Evolutionary conservation across 2,329 filamentous ascomycete species (phyloP).

Genomic region (Xylaria sp.): DNA sequence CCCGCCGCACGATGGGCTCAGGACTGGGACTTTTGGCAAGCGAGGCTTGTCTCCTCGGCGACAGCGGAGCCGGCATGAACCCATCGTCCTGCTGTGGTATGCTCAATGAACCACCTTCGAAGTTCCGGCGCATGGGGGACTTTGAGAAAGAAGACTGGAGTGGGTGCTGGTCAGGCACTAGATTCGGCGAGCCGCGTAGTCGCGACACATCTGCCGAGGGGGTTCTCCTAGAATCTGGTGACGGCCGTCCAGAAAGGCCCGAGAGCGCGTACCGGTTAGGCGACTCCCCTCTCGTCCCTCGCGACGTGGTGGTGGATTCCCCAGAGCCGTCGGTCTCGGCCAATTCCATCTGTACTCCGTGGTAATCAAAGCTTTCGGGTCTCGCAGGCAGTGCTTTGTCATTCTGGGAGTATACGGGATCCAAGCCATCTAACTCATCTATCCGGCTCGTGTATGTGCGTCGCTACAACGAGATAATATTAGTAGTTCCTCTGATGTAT

Average conservation of each 20-base stretch:
- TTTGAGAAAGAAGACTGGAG: constrained; percentile 59
- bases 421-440: constrained; percentile 77
- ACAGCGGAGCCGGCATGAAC: constrained; percentile 73
- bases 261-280: constrained; percentile 3
- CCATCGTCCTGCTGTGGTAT: constrained; percentile 57
- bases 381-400: constrained; percentile 77
- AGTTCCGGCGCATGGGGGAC: constrained; percentile 47
- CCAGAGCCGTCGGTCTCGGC: constrained; percentile 46
- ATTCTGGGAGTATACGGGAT: constrained; percentile 56
- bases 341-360: constrained; percentile 39
- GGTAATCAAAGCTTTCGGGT: constrained; percentile 65
- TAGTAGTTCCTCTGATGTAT: constrained; percentile 8
- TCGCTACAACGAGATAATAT: constrained; percentile 54
- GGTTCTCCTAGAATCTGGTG: constrained; percentile 26
- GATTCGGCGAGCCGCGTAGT: constrained; percentile 26
- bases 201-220: constrained; percentile 28
- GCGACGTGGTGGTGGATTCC: constrained; percentile 52
- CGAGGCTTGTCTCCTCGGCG: constrained; percentile 62
- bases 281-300: constrained; percentile 49
- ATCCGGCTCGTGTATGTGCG: constrained; percentile 90
- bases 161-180: constrained; percentile 37
- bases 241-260: constrained; percentile 24
- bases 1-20: constrained; percentile 40
- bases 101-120: constrained; percentile 38
- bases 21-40: constrained; percentile 41